phyloP scores from a whole-genome alignment of 352 stramenopile species.

The Phytophthora macrochlamydospora region DNA sequence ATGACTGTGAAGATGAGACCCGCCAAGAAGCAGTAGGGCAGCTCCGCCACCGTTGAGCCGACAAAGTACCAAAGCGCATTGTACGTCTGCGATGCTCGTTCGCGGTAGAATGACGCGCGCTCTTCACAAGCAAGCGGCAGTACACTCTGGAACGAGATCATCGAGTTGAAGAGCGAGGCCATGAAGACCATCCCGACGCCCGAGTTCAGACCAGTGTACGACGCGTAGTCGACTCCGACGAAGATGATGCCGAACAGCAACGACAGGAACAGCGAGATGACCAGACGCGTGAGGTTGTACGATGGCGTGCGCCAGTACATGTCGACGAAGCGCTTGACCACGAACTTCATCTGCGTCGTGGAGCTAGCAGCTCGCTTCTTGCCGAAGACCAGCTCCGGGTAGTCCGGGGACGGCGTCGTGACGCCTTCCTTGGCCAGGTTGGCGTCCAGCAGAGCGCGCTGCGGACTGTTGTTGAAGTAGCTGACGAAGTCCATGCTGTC shows the following conservation, averaged over 20 bases:
- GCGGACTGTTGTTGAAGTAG: slow-evolving; percentile 9
- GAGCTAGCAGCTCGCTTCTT: slow-evolving; percentile 26
- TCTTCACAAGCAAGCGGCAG: slow-evolving; percentile 74
- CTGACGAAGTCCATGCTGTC: slow-evolving; percentile 14
- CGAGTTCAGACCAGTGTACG: slow-evolving; percentile 28
- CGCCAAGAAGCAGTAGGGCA: slow-evolving; percentile 33
- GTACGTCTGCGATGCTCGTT: slow-evolving; percentile 91
- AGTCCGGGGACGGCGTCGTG: slow-evolving; percentile 7
- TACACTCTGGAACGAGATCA: slow-evolving; percentile 62
- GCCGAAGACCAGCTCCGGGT: slow-evolving; percentile 30
- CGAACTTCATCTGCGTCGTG: slow-evolving; percentile 21
- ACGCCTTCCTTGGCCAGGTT: slow-evolving; percentile 22
- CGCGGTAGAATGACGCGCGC: slow-evolving; percentile 70
- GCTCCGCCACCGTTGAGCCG: slow-evolving; percentile 77
- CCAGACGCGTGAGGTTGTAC: slow-evolving; percentile 74
- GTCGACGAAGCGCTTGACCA: slow-evolving; percentile 19
- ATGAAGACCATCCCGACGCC: slow-evolving; percentile 76
- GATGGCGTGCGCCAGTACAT: slow-evolving; percentile 49
- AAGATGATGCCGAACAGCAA: slow-evolving; percentile 74
- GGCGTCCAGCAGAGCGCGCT: slow-evolving; percentile 1
- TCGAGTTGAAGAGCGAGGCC: slow-evolving; percentile 54
- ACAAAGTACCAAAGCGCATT: slow-evolving; percentile 78
- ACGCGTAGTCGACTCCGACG: slow-evolving; percentile 23
- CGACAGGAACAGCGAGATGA: slow-evolving; percentile 59
- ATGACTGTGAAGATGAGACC: slow-evolving; percentile 7